These are phyloP conservation scores for Xylariaceae sp. DNA, from an alignment of 2,329 filamentous ascomycete genomes.

Conservation along the genomic window DNA sequence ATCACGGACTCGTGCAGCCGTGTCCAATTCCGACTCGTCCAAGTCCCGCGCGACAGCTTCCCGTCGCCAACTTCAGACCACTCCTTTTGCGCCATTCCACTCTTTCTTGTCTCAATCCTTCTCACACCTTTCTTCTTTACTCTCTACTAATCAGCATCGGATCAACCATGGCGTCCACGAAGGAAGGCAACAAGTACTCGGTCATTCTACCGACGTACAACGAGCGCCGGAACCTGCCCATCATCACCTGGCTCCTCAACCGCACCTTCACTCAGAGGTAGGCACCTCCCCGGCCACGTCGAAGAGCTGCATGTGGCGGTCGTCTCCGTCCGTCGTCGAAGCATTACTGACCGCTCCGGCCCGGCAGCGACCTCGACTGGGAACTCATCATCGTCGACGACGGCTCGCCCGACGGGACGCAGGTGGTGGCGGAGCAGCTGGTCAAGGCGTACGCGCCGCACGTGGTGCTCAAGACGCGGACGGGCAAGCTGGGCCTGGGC, in stretches of 20 bases:
- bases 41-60: slow-evolving; percentile 1
- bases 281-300: slow-evolving; percentile 19
- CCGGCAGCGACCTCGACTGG: slow-evolving; percentile 80
- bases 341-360: slow-evolving; percentile 8
- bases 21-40: background rate
- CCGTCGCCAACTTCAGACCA: slow-evolving; percentile 19
- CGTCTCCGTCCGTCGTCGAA: background rate
- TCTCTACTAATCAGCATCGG: slow-evolving; percentile 1
- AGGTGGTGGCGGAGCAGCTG: slow-evolving; percentile 83
- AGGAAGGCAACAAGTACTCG: slow-evolving; percentile 73
- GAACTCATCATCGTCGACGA: slow-evolving; percentile 98
- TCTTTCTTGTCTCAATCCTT: slow-evolving; percentile 3
- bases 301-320: background rate
- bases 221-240: slow-evolving; percentile 92
- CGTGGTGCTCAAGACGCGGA: slow-evolving; percentile 77
- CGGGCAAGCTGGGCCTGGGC: slow-evolving; percentile 93
- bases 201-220: slow-evolving; percentile 98
- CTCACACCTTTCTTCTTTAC: slow-evolving; percentile 4
- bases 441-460: slow-evolving; percentile 74
- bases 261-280: slow-evolving; percentile 86
- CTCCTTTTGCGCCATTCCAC: slow-evolving; percentile 15
- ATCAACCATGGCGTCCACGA: slow-evolving; percentile 40
- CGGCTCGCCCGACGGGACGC: slow-evolving; percentile 91
- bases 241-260: slow-evolving; percentile 90
- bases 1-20: no score